Evolutionary conservation across 2,329 filamentous ascomycete genomes (phyloP).

Genomic region (Colletotrichum karsti): DNA sequence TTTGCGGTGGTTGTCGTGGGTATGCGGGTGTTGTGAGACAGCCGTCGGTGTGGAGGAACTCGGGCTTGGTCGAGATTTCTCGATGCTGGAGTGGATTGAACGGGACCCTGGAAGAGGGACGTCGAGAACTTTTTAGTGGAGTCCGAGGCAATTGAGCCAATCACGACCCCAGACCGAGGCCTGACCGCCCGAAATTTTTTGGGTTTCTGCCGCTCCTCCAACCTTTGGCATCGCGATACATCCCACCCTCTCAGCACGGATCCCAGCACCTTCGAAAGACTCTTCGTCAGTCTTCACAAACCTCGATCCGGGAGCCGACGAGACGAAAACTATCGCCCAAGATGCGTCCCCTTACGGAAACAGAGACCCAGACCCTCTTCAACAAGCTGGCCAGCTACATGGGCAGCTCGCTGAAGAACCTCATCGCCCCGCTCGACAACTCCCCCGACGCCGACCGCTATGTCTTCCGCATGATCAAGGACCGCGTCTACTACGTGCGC

Average conservation of each 20-base stretch:
- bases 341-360: slow-evolving; percentile 85
- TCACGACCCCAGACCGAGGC: neutral
- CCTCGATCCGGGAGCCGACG: neutral
- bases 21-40: neutral
- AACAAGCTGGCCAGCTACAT: slow-evolving; percentile 95
- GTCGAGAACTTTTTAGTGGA: slow-evolving; percentile 17
- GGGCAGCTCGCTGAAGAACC: slow-evolving; percentile 83
- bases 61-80: slow-evolving; percentile 14
- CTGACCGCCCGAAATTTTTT: slow-evolving; percentile 38
- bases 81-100: slow-evolving; percentile 11
- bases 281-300: neutral
- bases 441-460: slow-evolving; percentile 77
- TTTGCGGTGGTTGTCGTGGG: neutral
- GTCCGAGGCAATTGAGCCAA: slow-evolving; percentile 34
- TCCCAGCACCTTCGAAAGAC: neutral
- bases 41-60: neutral
- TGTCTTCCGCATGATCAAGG: slow-evolving; percentile 76
- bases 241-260: slow-evolving; percentile 7
- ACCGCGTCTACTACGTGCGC: slow-evolving; percentile 90
- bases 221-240: slow-evolving; percentile 20
- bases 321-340: slow-evolving; percentile 36
- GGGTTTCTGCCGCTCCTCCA: slow-evolving; percentile 34
- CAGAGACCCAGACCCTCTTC: slow-evolving; percentile 84
- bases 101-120: slow-evolving; percentile 18
- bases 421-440: slow-evolving; percentile 78